Evolutionary conservation across 1,284 basidiomycete genomes (phyloP), one percentile per base, ranked within the genome.

Genomic region (Chalciporus sp.): DNA sequence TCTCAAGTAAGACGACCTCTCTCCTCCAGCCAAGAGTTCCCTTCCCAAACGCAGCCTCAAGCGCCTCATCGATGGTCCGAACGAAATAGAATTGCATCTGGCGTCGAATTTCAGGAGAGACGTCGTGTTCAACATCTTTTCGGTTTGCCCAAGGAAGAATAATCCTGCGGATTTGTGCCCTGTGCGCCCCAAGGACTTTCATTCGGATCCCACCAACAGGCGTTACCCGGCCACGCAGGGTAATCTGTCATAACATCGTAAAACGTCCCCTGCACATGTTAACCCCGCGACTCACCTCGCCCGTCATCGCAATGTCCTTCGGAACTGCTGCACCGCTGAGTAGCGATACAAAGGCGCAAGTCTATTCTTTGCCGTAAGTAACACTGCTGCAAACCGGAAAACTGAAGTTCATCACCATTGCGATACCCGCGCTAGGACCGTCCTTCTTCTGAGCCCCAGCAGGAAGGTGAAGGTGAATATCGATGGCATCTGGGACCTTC

Each of bases 371-470:
- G 19, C 4, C 20, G 7, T 56, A 37, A 63, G 46, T 26, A 28
- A 45, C 20, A 12, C 2, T 9, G 4, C 7, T 23, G 46, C 49
- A 31, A 11, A 47, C 14, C 10, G 10, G 10, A 7, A 20, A 26
- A 41, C 16, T 1, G 1, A 9, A 35, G 28, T 28, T 57, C 37
- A 56, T 69, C 54, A 90, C 88, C 86, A 95, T 92, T 2, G 93
- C 92, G 17, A 95, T 81, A 5, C 94, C 94, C 0, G 94, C 93
- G 61, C 88, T 91, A 0, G 93, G 93, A 0, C 94, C 94, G 66
- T 95, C 94, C 74, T 95, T 95, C 77, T 88, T 92, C 68, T 93
- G 88, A 2, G 91, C 89, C 1, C 93, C 93, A 1, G 88, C 82
- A 1, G 93, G 93, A 39, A 95, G 74, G 67, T 96, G 94, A n/a